Evolutionary conservation across 2,329 filamentous ascomycete genomes (phyloP).

Genomic region (Claviceps capensis): DNA sequence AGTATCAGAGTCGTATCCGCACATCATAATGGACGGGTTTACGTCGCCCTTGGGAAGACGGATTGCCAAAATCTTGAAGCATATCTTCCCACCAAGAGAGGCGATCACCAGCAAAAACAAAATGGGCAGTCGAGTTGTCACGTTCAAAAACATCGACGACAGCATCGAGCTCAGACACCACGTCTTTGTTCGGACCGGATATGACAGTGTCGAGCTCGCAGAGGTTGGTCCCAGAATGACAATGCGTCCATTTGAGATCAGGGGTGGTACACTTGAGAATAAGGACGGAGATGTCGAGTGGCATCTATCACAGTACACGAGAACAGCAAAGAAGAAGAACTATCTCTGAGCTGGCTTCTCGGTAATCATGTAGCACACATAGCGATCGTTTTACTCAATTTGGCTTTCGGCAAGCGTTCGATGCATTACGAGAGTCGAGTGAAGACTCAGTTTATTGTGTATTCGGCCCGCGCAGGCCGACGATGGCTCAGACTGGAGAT

Average conservation of each 20-base stretch:
- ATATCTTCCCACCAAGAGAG: slow-evolving; percentile 85
- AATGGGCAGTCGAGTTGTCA: slow-evolving; percentile 77
- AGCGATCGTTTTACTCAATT: neutral
- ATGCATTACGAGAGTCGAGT: no score
- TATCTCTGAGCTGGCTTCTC: slow-evolving; percentile 1
- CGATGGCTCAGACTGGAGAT: neutral
- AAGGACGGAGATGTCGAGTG: slow-evolving; percentile 94
- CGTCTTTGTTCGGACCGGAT: slow-evolving; percentile 87
- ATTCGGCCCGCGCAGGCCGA: neutral
- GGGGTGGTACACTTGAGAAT: slow-evolving; percentile 80
- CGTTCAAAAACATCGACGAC: slow-evolving; percentile 88
- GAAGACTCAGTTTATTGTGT: no score
- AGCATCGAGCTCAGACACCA: slow-evolving; percentile 71
- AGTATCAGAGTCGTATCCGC: slow-evolving; percentile 83
- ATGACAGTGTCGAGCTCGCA: slow-evolving; percentile 75
- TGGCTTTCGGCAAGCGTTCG: no score
- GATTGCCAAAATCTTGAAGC: slow-evolving; percentile 82
- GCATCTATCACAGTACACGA: slow-evolving; percentile 89
- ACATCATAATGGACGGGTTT: slow-evolving; percentile 93
- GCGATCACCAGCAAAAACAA: slow-evolving; percentile 56
- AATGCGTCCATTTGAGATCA: slow-evolving; percentile 91
- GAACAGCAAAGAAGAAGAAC: slow-evolving; percentile 83
- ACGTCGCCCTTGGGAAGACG: slow-evolving; percentile 65
- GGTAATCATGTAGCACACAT: neutral
- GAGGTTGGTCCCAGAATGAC: slow-evolving; percentile 93